Percentiles rank a stretch among this genome's conserved stretches.
phyloP scores from a whole-genome alignment of 192 early-diverging fungal species.

The Coemansia sp. region DNA sequence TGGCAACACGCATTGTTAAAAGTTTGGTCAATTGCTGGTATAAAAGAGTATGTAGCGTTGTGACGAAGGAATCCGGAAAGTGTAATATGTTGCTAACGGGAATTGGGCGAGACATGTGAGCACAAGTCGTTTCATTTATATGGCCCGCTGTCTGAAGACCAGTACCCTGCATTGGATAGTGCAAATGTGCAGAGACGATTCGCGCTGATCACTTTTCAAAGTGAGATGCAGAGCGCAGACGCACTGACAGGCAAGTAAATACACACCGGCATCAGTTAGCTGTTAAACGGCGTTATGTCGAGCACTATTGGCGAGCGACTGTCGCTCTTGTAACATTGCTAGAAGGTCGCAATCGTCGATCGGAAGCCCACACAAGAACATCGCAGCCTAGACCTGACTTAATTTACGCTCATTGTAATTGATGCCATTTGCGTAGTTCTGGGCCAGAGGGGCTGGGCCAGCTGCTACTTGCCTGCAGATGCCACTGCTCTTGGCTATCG shows the following conservation, averaged over 20 bases:
- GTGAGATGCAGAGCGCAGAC: background rate
- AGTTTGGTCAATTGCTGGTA: background rate
- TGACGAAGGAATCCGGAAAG: background rate
- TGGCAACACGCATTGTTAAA: conserved; percentile 33
- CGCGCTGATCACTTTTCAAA: background rate
- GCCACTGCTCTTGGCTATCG: background rate
- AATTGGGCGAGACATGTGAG: background rate
- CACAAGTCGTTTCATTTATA: conserved; percentile 1
- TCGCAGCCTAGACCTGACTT: background rate
- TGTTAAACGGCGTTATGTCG: background rate
- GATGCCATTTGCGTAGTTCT: background rate
- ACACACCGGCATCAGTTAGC: background rate
- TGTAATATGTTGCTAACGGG: background rate
- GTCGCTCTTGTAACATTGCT: background rate
- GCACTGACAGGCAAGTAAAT: background rate
- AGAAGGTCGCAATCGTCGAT: background rate
- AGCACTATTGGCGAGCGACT: background rate
- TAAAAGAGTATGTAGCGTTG: background rate
- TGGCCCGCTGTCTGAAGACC: background rate
- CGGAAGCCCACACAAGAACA: conserved; percentile 9
- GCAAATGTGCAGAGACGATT: background rate
- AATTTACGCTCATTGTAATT: background rate
- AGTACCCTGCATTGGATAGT: background rate
- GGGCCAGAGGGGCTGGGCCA: background rate
- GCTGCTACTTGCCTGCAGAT: background rate